Conservation (phyloP, 768 basidiomycete genomes). For the Dioszegia aurantiaca region DNA sequence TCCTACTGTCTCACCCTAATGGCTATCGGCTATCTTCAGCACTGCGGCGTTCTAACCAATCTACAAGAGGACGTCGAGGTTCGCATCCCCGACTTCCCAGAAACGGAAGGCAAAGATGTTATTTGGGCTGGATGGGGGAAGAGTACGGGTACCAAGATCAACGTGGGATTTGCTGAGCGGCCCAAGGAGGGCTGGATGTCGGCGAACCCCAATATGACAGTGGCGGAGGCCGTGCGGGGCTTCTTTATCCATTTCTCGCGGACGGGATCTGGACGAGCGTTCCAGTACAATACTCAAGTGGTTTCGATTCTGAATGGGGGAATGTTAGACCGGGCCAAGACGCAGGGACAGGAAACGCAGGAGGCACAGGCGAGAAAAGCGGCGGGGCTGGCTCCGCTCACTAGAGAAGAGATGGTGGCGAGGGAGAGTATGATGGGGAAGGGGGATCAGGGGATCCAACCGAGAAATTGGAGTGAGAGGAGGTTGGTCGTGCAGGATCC, state of each 20-base stretch:
- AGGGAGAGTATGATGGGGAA: conserved; percentile 26
- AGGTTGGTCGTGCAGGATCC: conserved; percentile 49
- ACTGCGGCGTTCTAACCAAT: conserved; percentile 42
- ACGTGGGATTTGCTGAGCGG: conserved; percentile 26
- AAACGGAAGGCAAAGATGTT: conserved; percentile 28
- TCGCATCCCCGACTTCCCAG: conserved; percentile 14
- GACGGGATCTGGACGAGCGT: conserved; percentile 11
- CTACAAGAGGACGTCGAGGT: conserved; percentile 38
- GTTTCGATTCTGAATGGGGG: conserved; percentile 38
- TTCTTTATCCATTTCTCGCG: conserved; percentile 42
- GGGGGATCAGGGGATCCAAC: conserved; percentile 36
- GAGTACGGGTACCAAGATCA: conserved; percentile 35
- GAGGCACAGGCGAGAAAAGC: conserved; percentile 1
- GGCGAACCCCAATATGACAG: conserved; percentile 23
- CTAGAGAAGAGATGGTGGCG: conserved; percentile 10
- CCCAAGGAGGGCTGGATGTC: conserved; percentile 27
- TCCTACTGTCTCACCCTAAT: conserved; percentile 48
- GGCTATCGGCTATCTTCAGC: conserved; percentile 50
- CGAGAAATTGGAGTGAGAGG: conserved; percentile 38
- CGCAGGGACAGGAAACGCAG: conserved; percentile 12
- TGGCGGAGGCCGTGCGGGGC: conserved; percentile 38
- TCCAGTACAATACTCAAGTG: conserved; percentile 27
- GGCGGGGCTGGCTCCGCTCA: conserved; percentile 5
- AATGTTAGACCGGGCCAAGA: conserved; percentile 17
- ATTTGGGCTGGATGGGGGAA: conserved; percentile 45